These are phyloP conservation scores for Boletus patriciae DNA, from an alignment of 768 basidiomycete genomes.

Conservation along the genomic window DNA sequence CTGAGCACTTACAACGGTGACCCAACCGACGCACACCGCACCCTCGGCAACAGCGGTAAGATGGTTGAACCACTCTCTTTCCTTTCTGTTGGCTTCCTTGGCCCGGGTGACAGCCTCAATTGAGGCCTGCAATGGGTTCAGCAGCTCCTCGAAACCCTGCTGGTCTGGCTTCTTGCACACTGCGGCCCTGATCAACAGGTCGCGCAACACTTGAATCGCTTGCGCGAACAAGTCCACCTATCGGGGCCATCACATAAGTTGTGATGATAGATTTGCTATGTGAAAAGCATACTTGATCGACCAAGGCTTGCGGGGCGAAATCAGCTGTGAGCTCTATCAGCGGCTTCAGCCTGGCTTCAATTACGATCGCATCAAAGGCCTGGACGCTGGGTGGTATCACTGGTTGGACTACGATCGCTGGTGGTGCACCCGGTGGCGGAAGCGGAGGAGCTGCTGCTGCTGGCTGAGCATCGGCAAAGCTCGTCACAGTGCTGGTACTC, in stretches of 20 bases:
- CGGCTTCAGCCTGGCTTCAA: slow-evolving; percentile 71
- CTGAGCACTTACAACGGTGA: slow-evolving; percentile 62
- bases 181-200: slow-evolving; percentile 63
- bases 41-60: slow-evolving; percentile 82
- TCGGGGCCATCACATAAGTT: slow-evolving; percentile 4
- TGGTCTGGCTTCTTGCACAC: slow-evolving; percentile 80
- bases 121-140: slow-evolving; percentile 66
- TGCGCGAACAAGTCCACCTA: slow-evolving; percentile 71
- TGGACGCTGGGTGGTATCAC: slow-evolving; percentile 58
- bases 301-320: slow-evolving; percentile 66
- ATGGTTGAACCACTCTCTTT: slow-evolving; percentile 81
- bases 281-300: slow-evolving; percentile 66
- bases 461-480: slow-evolving; percentile 23
- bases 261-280: not conserved
- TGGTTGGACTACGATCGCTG: slow-evolving; percentile 37
- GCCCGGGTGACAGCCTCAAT: slow-evolving; percentile 76
- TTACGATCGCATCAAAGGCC: slow-evolving; percentile 72
- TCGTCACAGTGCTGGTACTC: slow-evolving; percentile 34
- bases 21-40: slow-evolving; percentile 82
- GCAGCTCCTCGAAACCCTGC: slow-evolving; percentile 52
- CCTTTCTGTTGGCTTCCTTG: slow-evolving; percentile 79
- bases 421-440: slow-evolving; percentile 36
- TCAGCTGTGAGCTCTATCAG: slow-evolving; percentile 71
- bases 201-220: slow-evolving; percentile 66
- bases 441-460: slow-evolving; percentile 30